phyloP scores from a whole-genome alignment of 1,139 yeast genomes.

The Meyerozyma carpophila region DNA sequence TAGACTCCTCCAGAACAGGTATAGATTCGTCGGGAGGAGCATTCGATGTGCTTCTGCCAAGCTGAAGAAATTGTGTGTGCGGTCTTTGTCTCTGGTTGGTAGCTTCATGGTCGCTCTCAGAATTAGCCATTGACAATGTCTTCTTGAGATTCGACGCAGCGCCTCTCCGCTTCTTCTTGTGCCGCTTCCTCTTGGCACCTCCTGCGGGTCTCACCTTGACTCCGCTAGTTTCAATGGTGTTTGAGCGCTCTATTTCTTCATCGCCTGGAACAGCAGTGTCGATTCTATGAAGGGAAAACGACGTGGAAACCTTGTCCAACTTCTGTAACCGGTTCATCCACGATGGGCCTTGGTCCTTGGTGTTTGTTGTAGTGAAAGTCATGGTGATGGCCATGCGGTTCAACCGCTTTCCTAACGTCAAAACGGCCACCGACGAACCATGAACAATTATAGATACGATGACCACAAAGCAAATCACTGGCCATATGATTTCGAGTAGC shows the following conservation, averaged over 20 bases:
- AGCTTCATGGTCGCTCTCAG: constrained; percentile 16
- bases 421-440: constrained; percentile 95
- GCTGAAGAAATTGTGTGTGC: constrained; percentile 36
- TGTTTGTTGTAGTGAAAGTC: constrained; percentile 72
- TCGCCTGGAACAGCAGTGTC: constrained; percentile 43
- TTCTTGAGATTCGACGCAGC: constrained; percentile 23
- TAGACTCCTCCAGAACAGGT: constrained; percentile 2
- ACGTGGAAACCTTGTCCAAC: constrained; percentile 63
- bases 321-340: constrained; percentile 90
- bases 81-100: constrained; percentile 32
- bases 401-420: constrained; percentile 81
- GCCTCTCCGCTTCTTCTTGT: constrained; percentile 30
- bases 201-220: constrained; percentile 75
- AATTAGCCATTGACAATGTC: constrained; percentile 23
- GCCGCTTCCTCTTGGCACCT: constrained; percentile 54
- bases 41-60: constrained; percentile 27
- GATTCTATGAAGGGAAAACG: constrained; percentile 75
- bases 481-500: constrained; percentile 79
- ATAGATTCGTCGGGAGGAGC: constrained; percentile 8
- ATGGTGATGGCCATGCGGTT: constrained; percentile 91
- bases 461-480: constrained; percentile 79
- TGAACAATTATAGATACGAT: constrained; percentile 87
- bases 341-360: constrained; percentile 54
- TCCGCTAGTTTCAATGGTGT: constrained; percentile 59
- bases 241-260: constrained; percentile 16